These are phyloP conservation scores for thale cress (Arabidopsis thaliana) DNA, from an alignment of 345 rosid species.

Conservation along the genomic window TAIR10.1 NC_003071.7:1070001-1070500, in stretches of 20 bases:
- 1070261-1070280: conserved; percentile 30
- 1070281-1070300: conserved; percentile 32
- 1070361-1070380: background rate
- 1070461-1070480: conserved; percentile 45
- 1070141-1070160: conserved; percentile 72
- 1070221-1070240: background rate
- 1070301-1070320: conserved; percentile 37
- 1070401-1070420: background rate
- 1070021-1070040: conserved; percentile 73
- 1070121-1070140: conserved; percentile 76
- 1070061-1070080: conserved; percentile 75
- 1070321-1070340: conserved; percentile 36
- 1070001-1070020: conserved; percentile 12
- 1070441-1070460: conserved; percentile 30
- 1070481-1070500: conserved; percentile 42
- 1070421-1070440: background rate
- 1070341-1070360: background rate
- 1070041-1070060: conserved; percentile 82
- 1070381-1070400: background rate
- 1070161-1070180: conserved; percentile 54
- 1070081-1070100: conserved; percentile 88
- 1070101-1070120: conserved; percentile 77
- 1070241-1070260: conserved; percentile 1
- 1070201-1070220: conserved; percentile 40
- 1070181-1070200: conserved; percentile 38